phyloP scores from a whole-genome alignment of 2,329 filamentous ascomycete species.

The Aspergillus pseudoviridinutans region DNA sequence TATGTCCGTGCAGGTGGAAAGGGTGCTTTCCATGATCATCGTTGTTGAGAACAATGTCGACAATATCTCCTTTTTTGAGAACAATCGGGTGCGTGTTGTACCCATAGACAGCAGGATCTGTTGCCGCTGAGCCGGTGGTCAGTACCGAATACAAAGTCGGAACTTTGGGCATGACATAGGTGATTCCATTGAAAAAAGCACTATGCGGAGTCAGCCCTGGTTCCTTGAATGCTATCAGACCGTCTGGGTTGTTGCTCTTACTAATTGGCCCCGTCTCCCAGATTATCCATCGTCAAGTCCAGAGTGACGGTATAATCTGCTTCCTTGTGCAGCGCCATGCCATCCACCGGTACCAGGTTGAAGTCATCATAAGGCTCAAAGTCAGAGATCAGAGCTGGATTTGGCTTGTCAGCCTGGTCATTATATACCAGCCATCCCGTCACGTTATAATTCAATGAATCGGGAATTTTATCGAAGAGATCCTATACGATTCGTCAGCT shows the following conservation, averaged over 20 bases:
- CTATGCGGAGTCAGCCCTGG: slow-evolving; percentile 35
- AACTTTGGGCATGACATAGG: slow-evolving; percentile 69
- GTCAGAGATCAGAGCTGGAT: slow-evolving; percentile 52
- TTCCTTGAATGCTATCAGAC: slow-evolving; percentile 46
- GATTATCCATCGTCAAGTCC: slow-evolving; percentile 56
- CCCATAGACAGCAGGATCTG: slow-evolving; percentile 59
- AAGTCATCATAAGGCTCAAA: slow-evolving; percentile 60
- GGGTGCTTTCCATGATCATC: slow-evolving; percentile 58
- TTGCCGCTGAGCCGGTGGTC: slow-evolving; percentile 52
- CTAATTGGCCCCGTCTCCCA: slow-evolving; percentile 28
- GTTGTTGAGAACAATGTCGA: slow-evolving; percentile 40
- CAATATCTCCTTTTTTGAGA: slow-evolving; percentile 54
- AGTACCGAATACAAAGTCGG: slow-evolving; percentile 73
- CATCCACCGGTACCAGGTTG: slow-evolving; percentile 40
- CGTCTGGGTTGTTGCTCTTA: slow-evolving; percentile 54
- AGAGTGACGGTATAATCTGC: slow-evolving; percentile 5
- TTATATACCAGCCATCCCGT: slow-evolving; percentile 51
- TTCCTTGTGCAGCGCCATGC: slow-evolving; percentile 2
- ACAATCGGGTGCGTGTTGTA: slow-evolving; percentile 61
- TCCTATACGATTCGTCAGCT: slow-evolving; percentile 32
- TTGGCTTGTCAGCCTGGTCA: slow-evolving; percentile 35
- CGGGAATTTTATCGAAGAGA: slow-evolving; percentile 66
- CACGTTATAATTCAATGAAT: slow-evolving; percentile 51
- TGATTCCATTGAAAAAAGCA: slow-evolving; percentile 71
- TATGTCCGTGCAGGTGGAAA: slow-evolving; percentile 72